Evolutionary conservation across 2,329 filamentous ascomycete species (phyloP).

Genomic region (Hypoxylon sp.): DNA sequence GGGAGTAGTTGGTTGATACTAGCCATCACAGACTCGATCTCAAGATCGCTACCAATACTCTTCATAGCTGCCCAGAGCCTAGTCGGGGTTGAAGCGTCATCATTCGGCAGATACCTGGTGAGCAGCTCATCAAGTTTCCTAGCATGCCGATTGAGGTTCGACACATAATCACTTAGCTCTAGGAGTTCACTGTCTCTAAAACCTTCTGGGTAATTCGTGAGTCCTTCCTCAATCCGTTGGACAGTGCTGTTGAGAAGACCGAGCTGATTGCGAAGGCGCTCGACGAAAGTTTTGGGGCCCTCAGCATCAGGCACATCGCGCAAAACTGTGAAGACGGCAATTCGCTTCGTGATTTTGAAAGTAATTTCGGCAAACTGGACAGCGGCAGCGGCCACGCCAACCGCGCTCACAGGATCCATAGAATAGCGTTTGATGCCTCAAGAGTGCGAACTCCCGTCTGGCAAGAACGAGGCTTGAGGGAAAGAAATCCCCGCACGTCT

Average conservation of each 20-base stretch:
- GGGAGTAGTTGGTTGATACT: constrained; percentile 20
- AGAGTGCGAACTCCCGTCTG: not conserved
- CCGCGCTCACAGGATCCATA: constrained; percentile 23
- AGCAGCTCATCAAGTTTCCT: constrained; percentile 15
- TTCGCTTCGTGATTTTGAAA: constrained; percentile 22
- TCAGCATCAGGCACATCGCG: constrained; percentile 4
- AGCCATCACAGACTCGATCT: constrained; percentile 17
- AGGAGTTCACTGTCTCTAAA: constrained; percentile 13
- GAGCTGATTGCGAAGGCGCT: constrained; percentile 28
- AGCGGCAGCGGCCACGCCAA: constrained; percentile 23
- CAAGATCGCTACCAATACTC: constrained; percentile 13
- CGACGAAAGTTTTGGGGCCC: constrained; percentile 20
- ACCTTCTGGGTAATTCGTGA: constrained; percentile 2
- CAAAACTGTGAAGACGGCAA: constrained; percentile 15
- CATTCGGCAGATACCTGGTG: constrained; percentile 20
- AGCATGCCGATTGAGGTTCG: constrained; percentile 20
- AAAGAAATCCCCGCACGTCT: not conserved
- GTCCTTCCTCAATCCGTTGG: constrained; percentile 22
- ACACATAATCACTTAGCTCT: constrained; percentile 9
- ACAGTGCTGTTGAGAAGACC: constrained; percentile 18
- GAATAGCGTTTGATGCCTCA: not conserved
- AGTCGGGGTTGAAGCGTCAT: constrained; percentile 4
- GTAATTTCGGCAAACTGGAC: constrained; percentile 20
- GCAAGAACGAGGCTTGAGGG: not conserved
- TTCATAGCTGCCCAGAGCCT: constrained; percentile 20